A percentile compares a stretch with the other conserved stretches of the same genome.
These are phyloP conservation scores for Mycena belliarum DNA, from an alignment of 768 basidiomycete species.

Conservation along the genomic window DNA sequence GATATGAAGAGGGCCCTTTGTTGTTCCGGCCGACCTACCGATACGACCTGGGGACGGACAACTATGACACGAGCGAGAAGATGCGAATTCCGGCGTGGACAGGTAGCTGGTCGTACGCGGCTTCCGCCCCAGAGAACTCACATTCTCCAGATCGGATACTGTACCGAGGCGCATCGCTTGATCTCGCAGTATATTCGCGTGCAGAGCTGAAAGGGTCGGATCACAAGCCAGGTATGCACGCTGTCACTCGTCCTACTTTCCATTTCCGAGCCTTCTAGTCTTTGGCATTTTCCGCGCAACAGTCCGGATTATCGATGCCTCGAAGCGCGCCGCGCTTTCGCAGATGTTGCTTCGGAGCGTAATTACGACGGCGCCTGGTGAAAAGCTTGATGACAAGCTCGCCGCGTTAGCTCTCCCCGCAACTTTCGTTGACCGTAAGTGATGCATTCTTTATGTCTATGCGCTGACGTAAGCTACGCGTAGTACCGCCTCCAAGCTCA, in stretches of 20 bases:
- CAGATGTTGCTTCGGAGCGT: constrained; percentile 68
- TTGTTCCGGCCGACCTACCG: constrained; percentile 96
- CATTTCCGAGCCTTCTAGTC: constrained; percentile 48
- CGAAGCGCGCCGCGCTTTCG: constrained; percentile 71
- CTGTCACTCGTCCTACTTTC: not conserved
- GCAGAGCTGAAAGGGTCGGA: constrained; percentile 91
- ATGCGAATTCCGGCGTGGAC: constrained; percentile 97
- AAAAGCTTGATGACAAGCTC: constrained; percentile 71
- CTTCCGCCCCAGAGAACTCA: not conserved
- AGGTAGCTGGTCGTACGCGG: constrained; percentile 52
- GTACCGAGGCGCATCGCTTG: constrained; percentile 72
- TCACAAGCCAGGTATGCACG: constrained; percentile 79
- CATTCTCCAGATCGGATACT: constrained; percentile 81
- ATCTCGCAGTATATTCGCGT: constrained; percentile 77
- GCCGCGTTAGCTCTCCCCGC: constrained; percentile 54
- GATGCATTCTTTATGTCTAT: not conserved
- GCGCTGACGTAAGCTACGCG: not conserved
- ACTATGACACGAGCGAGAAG: constrained; percentile 96
- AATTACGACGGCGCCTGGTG: constrained; percentile 60
- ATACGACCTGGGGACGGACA: constrained; percentile 79
- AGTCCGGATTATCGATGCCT: constrained; percentile 76
- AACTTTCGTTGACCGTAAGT: constrained; percentile 36
- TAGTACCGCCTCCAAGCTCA: constrained; percentile 86
- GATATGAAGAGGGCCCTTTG: constrained; percentile 87
- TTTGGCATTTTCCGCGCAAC: constrained; percentile 81